Conservation (phyloP, 2,329 filamentous ascomycete genomes). For the Pezicula carpinea region DNA sequence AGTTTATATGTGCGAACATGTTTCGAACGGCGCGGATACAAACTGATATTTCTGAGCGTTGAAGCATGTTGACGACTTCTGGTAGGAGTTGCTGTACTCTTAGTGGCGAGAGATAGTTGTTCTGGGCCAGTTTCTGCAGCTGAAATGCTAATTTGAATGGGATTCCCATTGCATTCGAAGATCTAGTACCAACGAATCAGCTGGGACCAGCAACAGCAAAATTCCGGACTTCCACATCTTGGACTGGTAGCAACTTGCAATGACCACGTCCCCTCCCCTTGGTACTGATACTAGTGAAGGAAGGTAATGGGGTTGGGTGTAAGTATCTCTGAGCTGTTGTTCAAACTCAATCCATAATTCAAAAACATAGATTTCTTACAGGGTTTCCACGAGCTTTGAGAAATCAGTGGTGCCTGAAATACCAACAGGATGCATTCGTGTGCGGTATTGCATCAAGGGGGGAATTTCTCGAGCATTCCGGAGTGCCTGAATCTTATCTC, state of each 20-base stretch:
- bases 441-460: constrained; percentile 19
- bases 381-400: too few species aligned
- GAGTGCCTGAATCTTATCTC: constrained; percentile 24
- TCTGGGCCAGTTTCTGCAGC: constrained; percentile 57
- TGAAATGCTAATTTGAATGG: constrained; percentile 57
- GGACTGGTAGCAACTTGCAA: too few species aligned
- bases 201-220: background rate
- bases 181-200: constrained; percentile 4
- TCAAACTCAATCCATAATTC: too few species aligned
- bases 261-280: too few species aligned
- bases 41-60: constrained; percentile 31
- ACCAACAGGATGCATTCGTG: background rate
- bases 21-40: constrained; percentile 49
- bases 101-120: constrained; percentile 55
- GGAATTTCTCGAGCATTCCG: constrained; percentile 28
- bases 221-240: constrained; percentile 7
- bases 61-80: constrained; percentile 25
- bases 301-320: too few species aligned
- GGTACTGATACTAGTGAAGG: too few species aligned
- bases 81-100: constrained; percentile 45
- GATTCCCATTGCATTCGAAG: constrained; percentile 28
- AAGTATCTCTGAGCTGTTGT: too few species aligned
- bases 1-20: constrained; percentile 48
- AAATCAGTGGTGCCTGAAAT: too few species aligned
- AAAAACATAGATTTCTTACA: too few species aligned